Evolutionary conservation across 2,329 filamentous ascomycete species (phyloP), one percentile per base, ranked within the genome.

Genomic region (Diaporthe eres): DNA sequence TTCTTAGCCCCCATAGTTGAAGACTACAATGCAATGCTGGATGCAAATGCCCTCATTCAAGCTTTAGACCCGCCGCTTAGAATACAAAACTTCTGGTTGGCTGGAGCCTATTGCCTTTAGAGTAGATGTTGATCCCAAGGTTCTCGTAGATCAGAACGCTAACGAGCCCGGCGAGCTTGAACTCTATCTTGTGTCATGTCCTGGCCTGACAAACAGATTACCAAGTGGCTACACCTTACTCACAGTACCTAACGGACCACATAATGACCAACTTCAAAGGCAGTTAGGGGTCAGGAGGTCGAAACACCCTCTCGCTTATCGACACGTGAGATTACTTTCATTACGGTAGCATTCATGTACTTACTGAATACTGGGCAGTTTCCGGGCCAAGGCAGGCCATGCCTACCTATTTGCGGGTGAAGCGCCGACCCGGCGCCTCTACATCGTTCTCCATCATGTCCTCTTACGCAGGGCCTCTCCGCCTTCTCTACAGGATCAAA

Each of bases 61-160:
- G 39, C 22, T 68, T 53, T 53, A 53, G 44, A 31, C 31, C 63
- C 44, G 63, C 63, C 10, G 47, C 65, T 68, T 68, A 68, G 22
- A 39, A 68, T n/a, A n/a, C 65, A 53, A 68, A 68, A 53, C 15
- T 68, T 39, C 13, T 68, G 65, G 31, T 68, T 68, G 65, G 65
- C 65, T 25, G 47, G 47, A 68, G 65, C 42, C 47, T 68, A 68
- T 39, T 25, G 47, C 65, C 47, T 53, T 68, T 68, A 68, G 47
- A 53, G 65, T 68, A 68, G 31, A 42, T 42, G 28, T 39, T 25
- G 17, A 13, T 51, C 63, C 63, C 63, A 68, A 68, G 63, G 63
- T 68, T 68, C 9, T 53, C 19, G 47, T 68, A 68, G 63, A 68
- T 68, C 63, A 68, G 6, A 25, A 53, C 6, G 31, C 44, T 37